Percentiles rank a stretch among this genome's conserved stretches.
Conservation (phyloP, 768 basidiomycete genomes). For the Lenzites betulinus region DNA sequence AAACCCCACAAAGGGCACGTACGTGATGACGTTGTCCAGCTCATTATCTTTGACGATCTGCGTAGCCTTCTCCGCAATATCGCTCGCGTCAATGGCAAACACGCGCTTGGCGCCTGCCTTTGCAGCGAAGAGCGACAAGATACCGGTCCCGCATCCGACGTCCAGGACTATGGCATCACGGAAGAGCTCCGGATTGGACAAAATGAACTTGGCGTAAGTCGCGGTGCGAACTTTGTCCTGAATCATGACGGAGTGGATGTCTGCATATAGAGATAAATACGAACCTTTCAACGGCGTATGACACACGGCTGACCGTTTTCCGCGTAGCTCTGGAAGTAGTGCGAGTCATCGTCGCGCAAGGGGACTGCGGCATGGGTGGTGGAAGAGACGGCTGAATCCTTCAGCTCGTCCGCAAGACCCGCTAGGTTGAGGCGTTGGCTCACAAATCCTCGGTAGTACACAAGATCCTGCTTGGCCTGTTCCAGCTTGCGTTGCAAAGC, state of each 20-base stretch:
- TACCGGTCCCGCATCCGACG: slow-evolving; percentile 95
- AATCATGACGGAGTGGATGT: slow-evolving; percentile 97
- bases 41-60: slow-evolving; percentile 51
- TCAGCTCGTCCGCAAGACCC: slow-evolving; percentile 44
- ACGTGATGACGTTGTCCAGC: slow-evolving; percentile 70
- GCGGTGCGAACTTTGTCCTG: slow-evolving; percentile 93
- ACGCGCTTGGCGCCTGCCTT: slow-evolving; percentile 88
- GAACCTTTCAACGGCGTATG: not conserved
- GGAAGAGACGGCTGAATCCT: slow-evolving; percentile 33
- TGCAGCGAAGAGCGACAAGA: slow-evolving; percentile 89
- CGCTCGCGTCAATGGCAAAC: slow-evolving; percentile 89
- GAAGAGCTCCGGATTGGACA: slow-evolving; percentile 80
- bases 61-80: slow-evolving; percentile 54
- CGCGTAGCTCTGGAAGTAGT: slow-evolving; percentile 91
- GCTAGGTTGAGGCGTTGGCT: slow-evolving; percentile 52
- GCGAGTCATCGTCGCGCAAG: slow-evolving; percentile 83
- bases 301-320: slow-evolving; percentile 64
- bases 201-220: slow-evolving; percentile 89
- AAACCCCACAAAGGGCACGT: slow-evolving; percentile 15
- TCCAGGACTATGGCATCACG: slow-evolving; percentile 87
- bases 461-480: slow-evolving; percentile 57
- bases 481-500: slow-evolving; percentile 64
- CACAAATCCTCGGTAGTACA: slow-evolving; percentile 62
- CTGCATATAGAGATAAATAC: slow-evolving; percentile 38
- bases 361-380: slow-evolving; percentile 32